Base-by-base conservation (phyloP, 495 filamentous ascomycete genomes). In the Trichoderma virens region DNA sequence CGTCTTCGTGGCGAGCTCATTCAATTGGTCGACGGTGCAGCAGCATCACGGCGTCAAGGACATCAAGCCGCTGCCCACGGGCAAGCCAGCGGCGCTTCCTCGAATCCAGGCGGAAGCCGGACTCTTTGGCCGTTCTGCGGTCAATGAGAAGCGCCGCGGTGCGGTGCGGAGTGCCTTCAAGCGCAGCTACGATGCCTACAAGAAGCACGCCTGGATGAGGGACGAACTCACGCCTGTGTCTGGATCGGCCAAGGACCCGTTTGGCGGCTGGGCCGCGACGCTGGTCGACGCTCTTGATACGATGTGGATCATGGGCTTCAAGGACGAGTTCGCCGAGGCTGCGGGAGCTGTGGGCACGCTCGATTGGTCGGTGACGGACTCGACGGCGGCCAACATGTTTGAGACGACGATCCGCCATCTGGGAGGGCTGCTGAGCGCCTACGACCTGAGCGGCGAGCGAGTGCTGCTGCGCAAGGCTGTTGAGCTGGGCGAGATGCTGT, bases 211-310 rank as follows among this genome's bases (percentile, higher is more conserved):
- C 2, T 94, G 91, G 90, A 73, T 86, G 61, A 79, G 84, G 62
- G 91, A 96, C 69, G 91, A 96, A 73, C 76, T 94, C 13, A 78
- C 79, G 27, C 91, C 91, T 5, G 69, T 88, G 8, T 82, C 77
- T 31, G 85, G 82, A 8, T 69, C 71, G 20, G 79, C 73, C 30
- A 77, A 76, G 2, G 74, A 91, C 69, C 83, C 88, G 0, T 94
- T 93, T 70, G 88, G 85, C 67, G 88, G 87, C 20, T 94, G 90
- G 91, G 89, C 84, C 14, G 91, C 90, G 7, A 93, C 91, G 0
- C 70, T 95, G 65, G 87, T 95, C 5, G 91, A 95, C 73, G 71
- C 84, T 6, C 77, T 95, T 59, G 91, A 95, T 71, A 89, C 88
- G 0, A 74, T 95, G 3, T 94, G 88, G 88, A 91, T 95, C 60